Evolutionary conservation across 495 filamentous ascomycete genomes (phyloP).

Genomic region (Talaromyces proteolyticus): DNA sequence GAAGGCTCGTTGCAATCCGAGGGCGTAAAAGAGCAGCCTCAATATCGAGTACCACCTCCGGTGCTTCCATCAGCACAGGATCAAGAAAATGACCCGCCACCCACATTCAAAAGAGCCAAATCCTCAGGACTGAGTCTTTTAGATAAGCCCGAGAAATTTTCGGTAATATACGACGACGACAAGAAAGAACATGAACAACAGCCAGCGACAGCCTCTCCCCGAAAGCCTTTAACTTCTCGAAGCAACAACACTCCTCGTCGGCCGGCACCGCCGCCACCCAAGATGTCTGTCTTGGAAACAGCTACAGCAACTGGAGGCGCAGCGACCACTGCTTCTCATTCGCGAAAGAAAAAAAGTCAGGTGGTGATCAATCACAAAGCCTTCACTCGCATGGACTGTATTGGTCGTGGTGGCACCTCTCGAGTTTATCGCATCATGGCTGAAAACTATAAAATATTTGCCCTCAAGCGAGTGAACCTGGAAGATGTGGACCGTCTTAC

Average conservation of each 20-base stretch:
- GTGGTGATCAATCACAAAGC: constrained; percentile 86
- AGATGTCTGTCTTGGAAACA: constrained; percentile 91
- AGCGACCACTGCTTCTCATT: constrained; percentile 60
- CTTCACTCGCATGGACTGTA: constrained; percentile 81
- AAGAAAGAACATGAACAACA: constrained; percentile 36
- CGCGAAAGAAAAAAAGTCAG: constrained; percentile 67
- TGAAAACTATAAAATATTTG: constrained; percentile 91
- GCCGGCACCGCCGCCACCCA: constrained; percentile 80
- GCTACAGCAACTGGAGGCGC: constrained; percentile 82
- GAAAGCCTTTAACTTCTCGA: constrained; percentile 63
- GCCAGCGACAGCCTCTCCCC: constrained; percentile 48
- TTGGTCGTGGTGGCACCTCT: constrained; percentile 86
- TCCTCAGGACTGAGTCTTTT: constrained; percentile 48
- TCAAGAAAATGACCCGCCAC: constrained; percentile 77
- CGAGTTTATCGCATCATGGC: constrained; percentile 96
- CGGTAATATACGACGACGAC: constrained; percentile 41
- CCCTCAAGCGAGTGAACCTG: constrained; percentile 85
- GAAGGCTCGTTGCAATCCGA: constrained; percentile 34
- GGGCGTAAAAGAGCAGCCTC: constrained; percentile 38
- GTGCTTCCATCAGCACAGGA: constrained; percentile 56
- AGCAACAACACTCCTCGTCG: constrained; percentile 80
- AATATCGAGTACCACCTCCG: constrained; percentile 58
- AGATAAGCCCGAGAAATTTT: constrained; percentile 54
- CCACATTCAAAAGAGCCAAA: constrained; percentile 67
- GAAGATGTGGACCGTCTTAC: constrained; percentile 82